phyloP scores from a whole-genome alignment of 805 yeast genomes.

The Clavispora phyllophila region DNA sequence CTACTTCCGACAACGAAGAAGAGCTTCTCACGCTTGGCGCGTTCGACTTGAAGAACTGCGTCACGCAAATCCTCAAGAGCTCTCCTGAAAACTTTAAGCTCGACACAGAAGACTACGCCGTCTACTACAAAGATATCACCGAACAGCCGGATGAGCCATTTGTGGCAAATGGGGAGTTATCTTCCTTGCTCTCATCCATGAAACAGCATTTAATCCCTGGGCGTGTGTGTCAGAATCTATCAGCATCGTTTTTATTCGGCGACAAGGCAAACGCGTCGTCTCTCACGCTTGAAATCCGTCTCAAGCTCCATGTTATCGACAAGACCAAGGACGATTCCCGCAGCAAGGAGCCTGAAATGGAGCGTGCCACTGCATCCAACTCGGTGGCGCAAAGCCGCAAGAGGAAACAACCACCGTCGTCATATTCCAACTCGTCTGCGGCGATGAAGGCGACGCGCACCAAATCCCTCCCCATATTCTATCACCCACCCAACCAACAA shows the following conservation, averaged over 20 bases:
- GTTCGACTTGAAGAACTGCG: slow-evolving; percentile 34
- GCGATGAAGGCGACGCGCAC: slow-evolving; percentile 42
- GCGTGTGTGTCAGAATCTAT: slow-evolving; percentile 54
- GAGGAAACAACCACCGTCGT: neutral
- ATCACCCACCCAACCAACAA: slow-evolving; percentile 34
- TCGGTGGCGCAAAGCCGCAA: slow-evolving; percentile 3
- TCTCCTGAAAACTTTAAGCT: slow-evolving; percentile 42
- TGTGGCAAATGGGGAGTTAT: slow-evolving; percentile 38
- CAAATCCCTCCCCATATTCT: slow-evolving; percentile 38
- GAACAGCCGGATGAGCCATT: slow-evolving; percentile 47
- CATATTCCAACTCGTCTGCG: slow-evolving; percentile 6
- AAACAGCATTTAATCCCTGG: slow-evolving; percentile 38
- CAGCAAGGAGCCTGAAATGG: neutral
- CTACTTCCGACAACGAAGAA: slow-evolving; percentile 15
- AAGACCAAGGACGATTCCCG: slow-evolving; percentile 3
- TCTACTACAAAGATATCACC: slow-evolving; percentile 41
- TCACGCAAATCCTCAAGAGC: slow-evolving; percentile 31
- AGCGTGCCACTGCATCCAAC: neutral
- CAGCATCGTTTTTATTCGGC: slow-evolving; percentile 36
- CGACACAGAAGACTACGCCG: slow-evolving; percentile 38
- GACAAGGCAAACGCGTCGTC: slow-evolving; percentile 33
- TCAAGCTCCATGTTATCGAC: slow-evolving; percentile 43
- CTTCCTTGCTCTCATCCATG: slow-evolving; percentile 23
- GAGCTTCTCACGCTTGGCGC: slow-evolving; percentile 38
- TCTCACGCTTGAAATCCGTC: slow-evolving; percentile 53